Conservation (phyloP, 345 rosid genomes). For the Dipteronia sinensis region DNA sequence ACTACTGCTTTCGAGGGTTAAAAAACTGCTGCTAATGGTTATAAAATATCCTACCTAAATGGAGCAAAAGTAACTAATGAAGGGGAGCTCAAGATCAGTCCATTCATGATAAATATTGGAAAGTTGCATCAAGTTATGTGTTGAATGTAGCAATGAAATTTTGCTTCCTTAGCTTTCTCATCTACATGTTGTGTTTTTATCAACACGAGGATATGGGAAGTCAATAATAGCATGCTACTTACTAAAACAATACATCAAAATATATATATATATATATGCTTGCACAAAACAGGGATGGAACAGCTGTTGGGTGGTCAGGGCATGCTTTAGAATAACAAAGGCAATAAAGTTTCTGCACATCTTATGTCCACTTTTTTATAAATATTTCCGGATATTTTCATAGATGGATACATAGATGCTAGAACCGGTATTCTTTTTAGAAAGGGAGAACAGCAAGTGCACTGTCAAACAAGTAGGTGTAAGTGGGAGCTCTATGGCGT, state of each 20-base stretch:
- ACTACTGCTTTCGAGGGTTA: neutral
- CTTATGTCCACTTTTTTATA: neutral
- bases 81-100: neutral
- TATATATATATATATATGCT: neutral
- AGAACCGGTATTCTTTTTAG: neutral
- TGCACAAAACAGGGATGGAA: neutral
- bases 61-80: neutral
- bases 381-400: neutral
- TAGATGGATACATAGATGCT: neutral
- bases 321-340: neutral
- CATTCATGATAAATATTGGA: neutral
- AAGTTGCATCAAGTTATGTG: neutral
- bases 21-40: neutral
- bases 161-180: neutral
- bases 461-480: neutral
- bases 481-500: neutral
- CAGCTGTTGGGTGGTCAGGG: neutral
- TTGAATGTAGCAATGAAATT: neutral
- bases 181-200: neutral
- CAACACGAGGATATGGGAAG: neutral
- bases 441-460: neutral
- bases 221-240: neutral
- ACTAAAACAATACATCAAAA: neutral
- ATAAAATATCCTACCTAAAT: neutral
- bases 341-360: neutral